Base-by-base conservation (phyloP, 2,329 filamentous ascomycete species). In the Calycina marina region DNA sequence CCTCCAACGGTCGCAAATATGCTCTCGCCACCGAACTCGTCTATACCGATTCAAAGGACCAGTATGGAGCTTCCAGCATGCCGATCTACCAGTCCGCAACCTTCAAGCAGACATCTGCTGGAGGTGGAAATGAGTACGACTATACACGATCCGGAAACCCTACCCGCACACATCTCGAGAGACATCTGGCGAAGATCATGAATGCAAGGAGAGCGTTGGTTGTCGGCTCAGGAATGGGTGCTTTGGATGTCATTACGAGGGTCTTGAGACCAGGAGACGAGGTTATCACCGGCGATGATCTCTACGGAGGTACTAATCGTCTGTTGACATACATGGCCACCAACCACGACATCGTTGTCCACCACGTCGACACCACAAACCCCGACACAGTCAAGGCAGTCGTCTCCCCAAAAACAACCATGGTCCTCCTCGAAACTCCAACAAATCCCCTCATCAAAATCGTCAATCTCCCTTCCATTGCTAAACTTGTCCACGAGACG, bases 391-490 rank as follows among this genome's bases (percentile, higher is more conserved):
- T 96, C 25, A 63, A 64, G 44, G 61, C 66, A 10, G 73, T 78
- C 4, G 57, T 96, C 31, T 78, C 65, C 31, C 60, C 67, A 31
- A 93, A 90, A 62, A 98, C 90, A 0, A 72, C 85, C 45, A 93
- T 98, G 83, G 84, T 98, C 1, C 66, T 98, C 22, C 71, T 98
- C 14, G 90, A 98, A 58, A 93, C 86, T 0, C 90, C 92, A 2
- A 98, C 90, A 16, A 98, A 98, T 59, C 92, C 90, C 4, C 63
- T 98, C 30, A 96, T 98, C 66, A 98, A 98, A 62, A 86, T 98
- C 46, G 85, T 92, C 48, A 90, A 98, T 54, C 80, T 98, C 38
- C 69, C 77, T 4, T 66, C 73, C 14, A 92, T 98, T 45, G 74
- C 90, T 10, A 65, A 67, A 24, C 61, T 77, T 13, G 72, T 80